Evolutionary conservation across 306 rosid species (phyloP).

Genomic region (Dryas alaskensis): DNA sequence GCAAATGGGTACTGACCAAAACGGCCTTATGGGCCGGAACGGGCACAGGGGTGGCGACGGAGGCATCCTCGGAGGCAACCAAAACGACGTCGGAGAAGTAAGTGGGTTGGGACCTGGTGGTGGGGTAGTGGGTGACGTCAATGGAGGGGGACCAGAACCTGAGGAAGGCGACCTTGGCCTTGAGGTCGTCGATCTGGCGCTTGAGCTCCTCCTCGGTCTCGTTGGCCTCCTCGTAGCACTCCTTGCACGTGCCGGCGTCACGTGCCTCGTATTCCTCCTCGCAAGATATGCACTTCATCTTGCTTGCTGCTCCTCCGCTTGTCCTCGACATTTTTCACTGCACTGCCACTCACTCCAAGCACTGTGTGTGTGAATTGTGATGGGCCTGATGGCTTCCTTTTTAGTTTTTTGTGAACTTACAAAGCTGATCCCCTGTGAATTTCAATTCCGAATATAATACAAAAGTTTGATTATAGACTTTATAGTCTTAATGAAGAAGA

Average conservation of each 20-base stretch:
- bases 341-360: too few species aligned
- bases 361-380: too few species aligned
- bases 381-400: too few species aligned
- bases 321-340: too few species aligned
- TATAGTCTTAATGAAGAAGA: too few species aligned
- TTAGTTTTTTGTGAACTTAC: too few species aligned
- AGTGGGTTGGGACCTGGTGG: slow-evolving; percentile 16
- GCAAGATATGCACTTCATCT: slow-evolving; percentile 52
- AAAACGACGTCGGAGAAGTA: slow-evolving; percentile 54
- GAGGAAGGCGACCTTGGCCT: slow-evolving; percentile 65
- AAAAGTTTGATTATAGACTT: too few species aligned
- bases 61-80: slow-evolving; percentile 39
- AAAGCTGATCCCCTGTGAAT: too few species aligned
- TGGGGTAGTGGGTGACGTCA: slow-evolving; percentile 3
- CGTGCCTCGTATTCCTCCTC: slow-evolving; percentile 30
- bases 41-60: slow-evolving; percentile 26
- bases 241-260: slow-evolving; percentile 71
- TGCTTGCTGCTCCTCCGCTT: too few species aligned
- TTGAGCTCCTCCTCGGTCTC: slow-evolving; percentile 73
- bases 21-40: slow-evolving; percentile 79
- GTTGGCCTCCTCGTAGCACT: slow-evolving; percentile 80
- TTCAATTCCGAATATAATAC: too few species aligned
- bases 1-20: slow-evolving; percentile 49
- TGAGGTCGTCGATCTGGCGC: slow-evolving; percentile 72
- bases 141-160: slow-evolving; percentile 29